These are phyloP conservation scores for Trypanosoma grayi DNA, from an alignment of 208 protist genomes.

Conservation along the genomic window DNA sequence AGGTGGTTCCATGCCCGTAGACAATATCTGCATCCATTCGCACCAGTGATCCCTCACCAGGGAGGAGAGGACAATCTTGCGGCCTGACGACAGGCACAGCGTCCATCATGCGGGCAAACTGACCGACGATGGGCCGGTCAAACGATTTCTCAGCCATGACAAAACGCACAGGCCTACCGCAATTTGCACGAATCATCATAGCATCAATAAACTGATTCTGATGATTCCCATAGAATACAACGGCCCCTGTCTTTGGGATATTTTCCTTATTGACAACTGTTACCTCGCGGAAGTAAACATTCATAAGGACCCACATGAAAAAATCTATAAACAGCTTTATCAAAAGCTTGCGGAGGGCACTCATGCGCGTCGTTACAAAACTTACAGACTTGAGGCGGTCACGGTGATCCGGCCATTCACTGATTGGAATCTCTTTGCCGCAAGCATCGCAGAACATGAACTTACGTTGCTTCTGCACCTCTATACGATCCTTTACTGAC, in stretches of 20 bases:
- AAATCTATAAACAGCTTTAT: slow-evolving; percentile 71
- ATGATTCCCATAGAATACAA: slow-evolving; percentile 94
- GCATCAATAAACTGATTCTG: slow-evolving; percentile 94
- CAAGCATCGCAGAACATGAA: slow-evolving; percentile 63
- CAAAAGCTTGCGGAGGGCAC: slow-evolving; percentile 44
- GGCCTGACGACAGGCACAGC: slow-evolving; percentile 91
- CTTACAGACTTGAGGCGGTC: slow-evolving; percentile 65
- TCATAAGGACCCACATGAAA: slow-evolving; percentile 82
- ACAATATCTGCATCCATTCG: slow-evolving; percentile 48
- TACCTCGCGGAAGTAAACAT: slow-evolving; percentile 93
- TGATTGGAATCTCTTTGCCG: slow-evolving; percentile 54
- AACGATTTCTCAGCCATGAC: slow-evolving; percentile 93
- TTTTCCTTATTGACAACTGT: slow-evolving; percentile 85
- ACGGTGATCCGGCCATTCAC: slow-evolving; percentile 77
- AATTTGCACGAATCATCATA: slow-evolving; percentile 87
- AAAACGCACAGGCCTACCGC: slow-evolving; percentile 79
- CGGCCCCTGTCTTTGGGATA: slow-evolving; percentile 83
- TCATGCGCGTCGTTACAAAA: slow-evolving; percentile 40
- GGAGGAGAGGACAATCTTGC: slow-evolving; percentile 80
- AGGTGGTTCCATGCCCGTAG: slow-evolving; percentile 66
- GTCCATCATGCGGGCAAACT: slow-evolving; percentile 81
- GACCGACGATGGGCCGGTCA: slow-evolving; percentile 72
- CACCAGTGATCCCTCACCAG: slow-evolving; percentile 52
- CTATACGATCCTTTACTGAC: slow-evolving; percentile 48
- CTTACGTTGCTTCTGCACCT: slow-evolving; percentile 21